Conservation (phyloP, 306 rosid genomes). For the Gleditsia sinensis region DNA sequence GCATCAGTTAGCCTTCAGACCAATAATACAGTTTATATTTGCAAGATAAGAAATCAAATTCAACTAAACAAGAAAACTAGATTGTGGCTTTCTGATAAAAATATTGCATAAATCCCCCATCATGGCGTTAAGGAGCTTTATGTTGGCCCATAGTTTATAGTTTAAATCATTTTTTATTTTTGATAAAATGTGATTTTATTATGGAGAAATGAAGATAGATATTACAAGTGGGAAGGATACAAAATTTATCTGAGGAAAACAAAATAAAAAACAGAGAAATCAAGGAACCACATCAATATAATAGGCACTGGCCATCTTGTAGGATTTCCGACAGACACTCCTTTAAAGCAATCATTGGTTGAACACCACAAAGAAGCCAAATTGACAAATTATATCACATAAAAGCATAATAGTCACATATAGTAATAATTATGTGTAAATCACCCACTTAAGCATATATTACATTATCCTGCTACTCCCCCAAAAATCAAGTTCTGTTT, state of each 20-base stretch:
- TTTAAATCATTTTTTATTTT: neutral
- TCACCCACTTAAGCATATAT: too few species aligned
- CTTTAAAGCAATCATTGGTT: too few species aligned
- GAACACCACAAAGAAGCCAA: too few species aligned
- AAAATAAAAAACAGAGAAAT: neutral
- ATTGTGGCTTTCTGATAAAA: slow-evolving; percentile 22
- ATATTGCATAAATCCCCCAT: neutral
- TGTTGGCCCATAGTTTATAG: neutral
- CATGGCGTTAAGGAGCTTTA: slow-evolving; percentile 1
- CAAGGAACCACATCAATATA: too few species aligned
- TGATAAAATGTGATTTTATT: neutral
- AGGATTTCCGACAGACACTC: too few species aligned
- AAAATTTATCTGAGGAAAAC: neutral
- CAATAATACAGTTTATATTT: neutral
- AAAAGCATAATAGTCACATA: too few species aligned
- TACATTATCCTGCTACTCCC: too few species aligned
- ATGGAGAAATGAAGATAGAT: neutral
- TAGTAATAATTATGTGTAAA: too few species aligned
- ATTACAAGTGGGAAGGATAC: neutral
- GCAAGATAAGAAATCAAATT: slow-evolving; percentile 4
- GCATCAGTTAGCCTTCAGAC: slow-evolving; percentile 16
- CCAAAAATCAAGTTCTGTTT: neutral
- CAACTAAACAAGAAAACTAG: slow-evolving; percentile 29
- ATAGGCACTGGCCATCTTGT: too few species aligned
- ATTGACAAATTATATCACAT: too few species aligned